phyloP scores from a whole-genome alignment of 306 rosid species.

The Trichosanthes truncata region DNA sequence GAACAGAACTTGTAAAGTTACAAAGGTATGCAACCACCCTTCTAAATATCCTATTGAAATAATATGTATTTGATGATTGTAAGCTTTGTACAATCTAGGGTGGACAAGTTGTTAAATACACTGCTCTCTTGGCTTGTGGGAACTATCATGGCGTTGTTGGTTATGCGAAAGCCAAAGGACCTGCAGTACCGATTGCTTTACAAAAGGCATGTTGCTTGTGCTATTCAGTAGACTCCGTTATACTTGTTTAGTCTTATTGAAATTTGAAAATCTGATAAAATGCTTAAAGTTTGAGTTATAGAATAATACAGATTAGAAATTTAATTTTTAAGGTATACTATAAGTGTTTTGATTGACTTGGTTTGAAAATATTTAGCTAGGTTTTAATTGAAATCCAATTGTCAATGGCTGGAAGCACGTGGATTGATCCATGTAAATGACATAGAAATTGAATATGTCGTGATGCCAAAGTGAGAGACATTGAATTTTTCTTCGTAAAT shows the following conservation, averaged over 20 bases:
- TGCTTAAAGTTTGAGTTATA: not conserved
- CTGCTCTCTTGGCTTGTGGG: constrained; percentile 89
- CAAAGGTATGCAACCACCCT: constrained; percentile 43
- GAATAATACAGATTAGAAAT: not conserved
- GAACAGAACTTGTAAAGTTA: constrained; percentile 91
- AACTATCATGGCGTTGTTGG: constrained; percentile 84
- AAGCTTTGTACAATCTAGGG: constrained; percentile 37
- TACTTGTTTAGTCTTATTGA: not conserved
- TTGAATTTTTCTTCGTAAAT: not conserved
- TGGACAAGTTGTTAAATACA: constrained; percentile 75
- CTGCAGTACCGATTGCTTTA: constrained; percentile 69
- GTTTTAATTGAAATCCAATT: not conserved
- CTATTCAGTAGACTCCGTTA: not conserved
- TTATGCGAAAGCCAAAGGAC: constrained; percentile 92
- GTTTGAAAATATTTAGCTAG: not conserved
- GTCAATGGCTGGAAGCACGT: not conserved
- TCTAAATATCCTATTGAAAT: not conserved
- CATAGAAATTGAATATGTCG: not conserved
- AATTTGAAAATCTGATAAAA: not conserved
- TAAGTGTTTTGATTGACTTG: not conserved
- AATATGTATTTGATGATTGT: constrained; percentile 13
- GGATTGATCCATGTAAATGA: not conserved
- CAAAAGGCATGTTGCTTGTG: constrained; percentile 52
- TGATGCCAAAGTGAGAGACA: not conserved
- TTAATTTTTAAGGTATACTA: not conserved